Evolutionary conservation across 1,139 yeast genomes (phyloP), one percentile per base, ranked within the genome.

Genomic region (Yamadazyma spencermartinsiae): DNA sequence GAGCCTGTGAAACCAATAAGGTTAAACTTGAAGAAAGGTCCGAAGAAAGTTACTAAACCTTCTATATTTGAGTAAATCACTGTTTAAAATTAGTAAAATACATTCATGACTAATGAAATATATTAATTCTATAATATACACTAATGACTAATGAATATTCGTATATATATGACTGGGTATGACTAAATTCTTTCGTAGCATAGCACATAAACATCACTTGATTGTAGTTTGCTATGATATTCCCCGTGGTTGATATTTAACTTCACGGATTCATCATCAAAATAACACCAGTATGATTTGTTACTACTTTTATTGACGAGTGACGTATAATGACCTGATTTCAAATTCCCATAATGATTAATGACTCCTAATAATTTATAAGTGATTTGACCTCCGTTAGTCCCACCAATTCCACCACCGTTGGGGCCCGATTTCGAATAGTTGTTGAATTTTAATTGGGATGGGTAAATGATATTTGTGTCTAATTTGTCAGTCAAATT

Each of bases 321-420:
- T 0, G 89, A 64, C 1, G 89, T 84, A 53, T 85, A 85, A 57
- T 85, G 94, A 0, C 94, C 94, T 41, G 84, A 78, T 45, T 79
- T 78, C 42, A 84, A 63, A 41, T 77, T 80, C 8, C 94, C 94
- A 48, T 68, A 77, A 55, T 85, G 94, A 49, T 84, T 82, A 12
- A 83, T 79, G 26, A 82, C 65, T 1, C 86, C 88, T 40, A 70
- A 68, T 25, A 84, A 59, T 45, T 68, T 72, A 55, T 83, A 85
- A 17, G 66, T 66, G 33, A 65, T 64, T 24, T 63, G 61, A 31
- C 68, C 72, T 33, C 68, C 65, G 27, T 19, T 19, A 12, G 14
- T 15, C n/a, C 21, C 31, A 17, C n/a, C n/a, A n/a, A n/a, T n/a
- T n/a, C n/a, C n/a, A n/a, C n/a, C n/a, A n/a, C n/a, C n/a, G n/a